These are phyloP conservation scores for Turritis glabra DNA, from an alignment of 345 rosid species.

Conservation along the genomic window DNA sequence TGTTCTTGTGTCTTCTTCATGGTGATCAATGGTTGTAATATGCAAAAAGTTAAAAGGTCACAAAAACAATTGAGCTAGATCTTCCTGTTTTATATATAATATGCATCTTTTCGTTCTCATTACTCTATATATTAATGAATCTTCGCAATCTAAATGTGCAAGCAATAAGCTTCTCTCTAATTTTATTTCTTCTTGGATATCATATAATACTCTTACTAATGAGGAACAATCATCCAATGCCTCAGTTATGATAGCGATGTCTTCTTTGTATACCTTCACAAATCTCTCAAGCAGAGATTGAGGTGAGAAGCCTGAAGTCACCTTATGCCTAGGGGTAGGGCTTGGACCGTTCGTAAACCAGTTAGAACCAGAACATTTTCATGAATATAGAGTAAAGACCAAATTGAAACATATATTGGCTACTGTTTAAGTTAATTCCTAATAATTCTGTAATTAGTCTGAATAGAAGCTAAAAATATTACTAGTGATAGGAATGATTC, in stretches of 20 bases:
- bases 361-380: background rate
- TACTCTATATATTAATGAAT: background rate
- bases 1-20: slow-evolving; percentile 6
- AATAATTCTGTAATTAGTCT: background rate
- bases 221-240: background rate
- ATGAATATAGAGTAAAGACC: background rate
- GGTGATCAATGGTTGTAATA: slow-evolving; percentile 24
- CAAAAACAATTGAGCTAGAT: slow-evolving; percentile 24
- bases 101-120: slow-evolving; percentile 2
- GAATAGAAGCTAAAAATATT: background rate
- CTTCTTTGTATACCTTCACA: background rate
- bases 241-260: background rate
- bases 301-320: background rate
- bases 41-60: background rate
- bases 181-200: background rate
- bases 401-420: too few relatives aligned
- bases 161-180: background rate
- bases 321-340: background rate
- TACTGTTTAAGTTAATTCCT: too few relatives aligned
- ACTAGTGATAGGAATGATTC: background rate
- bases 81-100: slow-evolving; percentile 12
- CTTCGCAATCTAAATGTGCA: background rate
- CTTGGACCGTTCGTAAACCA: background rate
- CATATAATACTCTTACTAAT: background rate
- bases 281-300: background rate